Conservation (phyloP, 164 flowering plant genomes). For the Macadamia integrifolia region DNA sequence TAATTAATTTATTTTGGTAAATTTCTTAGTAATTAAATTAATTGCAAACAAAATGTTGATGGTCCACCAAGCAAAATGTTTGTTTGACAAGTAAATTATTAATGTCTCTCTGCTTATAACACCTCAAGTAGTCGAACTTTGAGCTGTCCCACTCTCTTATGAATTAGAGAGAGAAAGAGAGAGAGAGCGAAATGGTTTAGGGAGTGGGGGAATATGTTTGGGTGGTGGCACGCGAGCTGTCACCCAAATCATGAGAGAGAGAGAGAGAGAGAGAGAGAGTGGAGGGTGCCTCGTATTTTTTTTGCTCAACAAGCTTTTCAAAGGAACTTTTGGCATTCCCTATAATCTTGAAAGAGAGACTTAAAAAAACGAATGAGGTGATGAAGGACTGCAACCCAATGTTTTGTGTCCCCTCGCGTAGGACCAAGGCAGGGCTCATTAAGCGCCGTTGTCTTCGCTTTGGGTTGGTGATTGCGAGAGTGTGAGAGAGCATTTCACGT, state of each 20-base stretch:
- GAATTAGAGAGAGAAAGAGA: constrained; percentile 5
- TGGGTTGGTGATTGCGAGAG: constrained; percentile 15
- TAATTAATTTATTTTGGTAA: too few relatives aligned
- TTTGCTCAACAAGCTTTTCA: constrained; percentile 12
- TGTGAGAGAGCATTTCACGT: constrained; percentile 24
- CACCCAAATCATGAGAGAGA: constrained; percentile 41
- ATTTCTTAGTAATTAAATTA: too few relatives aligned
- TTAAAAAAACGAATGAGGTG: constrained; percentile 3
- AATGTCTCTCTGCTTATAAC: constrained; percentile 9
- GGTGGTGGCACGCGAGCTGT: constrained; percentile 55
- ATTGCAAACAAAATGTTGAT: too few relatives aligned
- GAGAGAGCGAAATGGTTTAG: constrained; percentile 10
- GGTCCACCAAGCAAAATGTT: neutral
- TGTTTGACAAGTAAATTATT: constrained; percentile 6
- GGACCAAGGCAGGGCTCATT: constrained; percentile 59
- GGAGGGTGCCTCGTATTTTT: neutral
- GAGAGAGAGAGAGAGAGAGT: constrained; percentile 16
- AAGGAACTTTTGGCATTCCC: constrained; percentile 32
- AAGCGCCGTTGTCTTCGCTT: constrained; percentile 87
- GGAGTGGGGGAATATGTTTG: constrained; percentile 50
- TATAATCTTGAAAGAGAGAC: constrained; percentile 14
- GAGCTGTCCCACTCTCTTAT: too few relatives aligned
- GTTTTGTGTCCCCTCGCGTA: constrained; percentile 46
- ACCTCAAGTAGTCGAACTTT: constrained; percentile 3
- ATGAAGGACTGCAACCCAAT: constrained; percentile 33